Percentiles rank a stretch among this genome's conserved stretches.
phyloP scores from a whole-genome alignment of 495 filamentous ascomycete genomes.

The Entonaema liquescens region DNA sequence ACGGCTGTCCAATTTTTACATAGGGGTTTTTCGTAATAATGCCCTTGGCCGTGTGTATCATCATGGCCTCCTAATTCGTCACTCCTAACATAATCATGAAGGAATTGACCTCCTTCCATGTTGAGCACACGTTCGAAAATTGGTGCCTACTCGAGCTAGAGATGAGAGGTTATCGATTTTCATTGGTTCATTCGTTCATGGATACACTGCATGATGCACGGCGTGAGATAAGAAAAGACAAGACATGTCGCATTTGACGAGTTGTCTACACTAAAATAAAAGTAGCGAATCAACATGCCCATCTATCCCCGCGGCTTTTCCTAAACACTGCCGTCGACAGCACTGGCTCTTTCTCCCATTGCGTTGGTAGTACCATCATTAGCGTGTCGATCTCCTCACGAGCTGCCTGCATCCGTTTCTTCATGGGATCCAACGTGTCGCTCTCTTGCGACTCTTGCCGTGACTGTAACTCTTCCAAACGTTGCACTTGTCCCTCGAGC shows the following conservation, averaged over 20 bases:
- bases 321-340: constrained; percentile 43
- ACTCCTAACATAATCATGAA: constrained; percentile 11
- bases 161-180: no score
- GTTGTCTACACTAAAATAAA: constrained; percentile 5
- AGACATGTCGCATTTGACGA: constrained; percentile 32
- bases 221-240: constrained; percentile 16
- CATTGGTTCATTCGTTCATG: constrained; percentile 20
- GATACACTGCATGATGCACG: constrained; percentile 28
- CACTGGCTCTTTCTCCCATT: constrained; percentile 41
- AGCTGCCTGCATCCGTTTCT: constrained; percentile 43
- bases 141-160: constrained; percentile 9
- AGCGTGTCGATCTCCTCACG: constrained; percentile 43
- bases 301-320: constrained; percentile 37
- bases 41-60: not conserved
- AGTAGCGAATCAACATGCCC: constrained; percentile 27
- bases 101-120: constrained; percentile 21
- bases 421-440: constrained; percentile 23
- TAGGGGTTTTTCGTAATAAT: not conserved
- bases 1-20: not conserved
- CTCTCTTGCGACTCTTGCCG: constrained; percentile 19
- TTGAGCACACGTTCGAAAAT: constrained; percentile 18
- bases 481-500: constrained; percentile 28
- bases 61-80: not conserved
- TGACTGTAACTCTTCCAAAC: constrained; percentile 22
- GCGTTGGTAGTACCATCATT: constrained; percentile 40